These are phyloP conservation scores for Paramecium bursaria DNA, from an alignment of 73 alveolate species.

Conservation along the genomic window DNA sequence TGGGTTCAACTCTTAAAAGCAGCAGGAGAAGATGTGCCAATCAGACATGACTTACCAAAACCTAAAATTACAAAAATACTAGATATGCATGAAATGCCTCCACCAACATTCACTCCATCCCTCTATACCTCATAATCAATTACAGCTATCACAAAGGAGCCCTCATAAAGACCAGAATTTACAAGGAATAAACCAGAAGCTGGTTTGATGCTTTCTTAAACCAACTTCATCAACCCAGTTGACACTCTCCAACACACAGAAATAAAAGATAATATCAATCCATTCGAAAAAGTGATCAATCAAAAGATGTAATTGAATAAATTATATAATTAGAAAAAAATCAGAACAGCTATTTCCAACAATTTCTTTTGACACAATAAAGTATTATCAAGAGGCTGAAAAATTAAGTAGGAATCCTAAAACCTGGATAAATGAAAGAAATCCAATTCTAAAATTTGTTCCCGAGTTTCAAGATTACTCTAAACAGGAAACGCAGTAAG, in stretches of 20 bases:
- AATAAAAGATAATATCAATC: neutral
- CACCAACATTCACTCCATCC: conserved; percentile 3
- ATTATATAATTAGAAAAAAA: neutral
- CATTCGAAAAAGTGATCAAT: conserved; percentile 45
- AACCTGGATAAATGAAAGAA: conserved; percentile 6
- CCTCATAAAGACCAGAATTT: neutral
- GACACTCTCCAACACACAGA: neutral
- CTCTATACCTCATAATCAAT: neutral
- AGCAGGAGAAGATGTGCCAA: conserved; percentile 43
- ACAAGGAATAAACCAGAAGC: conserved; percentile 36
- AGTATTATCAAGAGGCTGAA: conserved; percentile 10
- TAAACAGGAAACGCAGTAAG: too few species aligned
- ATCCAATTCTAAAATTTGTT: conserved; percentile 21
- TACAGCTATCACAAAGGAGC: neutral
- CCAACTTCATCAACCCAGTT: neutral
- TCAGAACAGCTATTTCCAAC: neutral
- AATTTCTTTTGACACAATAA: conserved; percentile 11
- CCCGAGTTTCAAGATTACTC: conserved; percentile 21
- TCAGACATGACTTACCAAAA: conserved; percentile 28
- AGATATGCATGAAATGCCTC: conserved; percentile 41
- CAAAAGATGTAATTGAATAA: conserved; percentile 25
- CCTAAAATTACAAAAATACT: conserved; percentile 10
- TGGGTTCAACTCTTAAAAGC: conserved; percentile 43
- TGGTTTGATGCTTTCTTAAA: neutral
- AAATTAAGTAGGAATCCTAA: neutral